Percentiles rank a stretch among this genome's conserved stretches.
Conservation (phyloP, 169 alveolate species). For the Plasmodium knowlesi region DNA sequence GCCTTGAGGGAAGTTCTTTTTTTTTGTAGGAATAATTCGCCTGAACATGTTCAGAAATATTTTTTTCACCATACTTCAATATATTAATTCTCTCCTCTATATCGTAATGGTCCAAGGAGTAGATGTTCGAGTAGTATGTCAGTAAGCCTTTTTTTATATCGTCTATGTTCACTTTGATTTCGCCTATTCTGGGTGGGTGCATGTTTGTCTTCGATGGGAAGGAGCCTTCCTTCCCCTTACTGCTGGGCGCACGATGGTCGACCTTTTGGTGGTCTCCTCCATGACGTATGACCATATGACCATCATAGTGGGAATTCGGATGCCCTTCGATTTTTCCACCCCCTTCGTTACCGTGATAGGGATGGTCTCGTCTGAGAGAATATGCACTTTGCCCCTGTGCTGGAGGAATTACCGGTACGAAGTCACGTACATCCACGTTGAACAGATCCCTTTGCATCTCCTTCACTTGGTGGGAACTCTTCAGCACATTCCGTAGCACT, state of each 20-base stretch:
- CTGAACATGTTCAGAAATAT: conserved; percentile 11
- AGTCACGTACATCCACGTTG: conserved; percentile 43
- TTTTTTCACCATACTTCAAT: conserved; percentile 52
- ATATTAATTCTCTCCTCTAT: conserved; percentile 61
- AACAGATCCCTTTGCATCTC: conserved; percentile 71
- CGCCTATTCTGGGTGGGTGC: conserved; percentile 36
- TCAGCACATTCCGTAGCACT: conserved; percentile 45
- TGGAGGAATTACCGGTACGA: conserved; percentile 20
- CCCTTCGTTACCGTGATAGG: not conserved
- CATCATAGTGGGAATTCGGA: not conserved
- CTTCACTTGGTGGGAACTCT: conserved; percentile 48
- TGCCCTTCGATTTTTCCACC: not conserved
- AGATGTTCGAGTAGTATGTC: conserved; percentile 49
- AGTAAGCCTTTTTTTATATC: conserved; percentile 51
- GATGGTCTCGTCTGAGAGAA: conserved; percentile 18
- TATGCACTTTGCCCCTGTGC: conserved; percentile 22
- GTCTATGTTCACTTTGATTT: conserved; percentile 70
- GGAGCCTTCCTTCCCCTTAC: not conserved
- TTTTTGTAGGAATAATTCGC: conserved; percentile 16
- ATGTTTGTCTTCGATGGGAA: not conserved
- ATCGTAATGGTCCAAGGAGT: conserved; percentile 57
- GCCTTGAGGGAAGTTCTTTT: not conserved
- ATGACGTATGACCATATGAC: not conserved
- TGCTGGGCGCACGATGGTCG: not conserved
- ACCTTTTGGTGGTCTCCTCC: not conserved